Evolutionary conservation across 371 early-diverging fungal genomes (phyloP).

Genomic region (Mucor plumbeus): DNA sequence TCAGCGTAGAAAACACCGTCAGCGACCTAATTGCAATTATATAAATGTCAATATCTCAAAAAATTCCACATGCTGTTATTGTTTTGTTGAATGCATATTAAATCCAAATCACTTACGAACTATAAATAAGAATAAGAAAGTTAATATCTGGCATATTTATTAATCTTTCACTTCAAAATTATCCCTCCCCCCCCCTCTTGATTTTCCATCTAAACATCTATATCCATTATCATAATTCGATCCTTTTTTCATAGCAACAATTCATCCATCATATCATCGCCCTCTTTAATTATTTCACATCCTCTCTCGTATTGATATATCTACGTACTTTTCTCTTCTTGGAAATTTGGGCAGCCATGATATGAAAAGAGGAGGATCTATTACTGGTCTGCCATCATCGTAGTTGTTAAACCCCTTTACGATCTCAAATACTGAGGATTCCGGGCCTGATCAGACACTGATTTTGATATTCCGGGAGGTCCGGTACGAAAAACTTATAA

Average conservation of each 20-base stretch:
- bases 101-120: constrained; percentile 51
- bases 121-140: constrained; percentile 26
- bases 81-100: neutral
- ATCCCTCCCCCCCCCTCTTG: neutral
- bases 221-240: neutral
- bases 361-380: constrained; percentile 30
- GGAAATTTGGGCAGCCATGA: constrained; percentile 62
- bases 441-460: neutral
- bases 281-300: neutral
- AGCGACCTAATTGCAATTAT: constrained; percentile 63
- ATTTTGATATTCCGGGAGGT: neutral
- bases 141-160: neutral
- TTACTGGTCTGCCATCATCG: neutral
- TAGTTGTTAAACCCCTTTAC: neutral
- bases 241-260: constrained; percentile 10
- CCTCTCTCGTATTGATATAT: neutral
- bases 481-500: too few species aligned
- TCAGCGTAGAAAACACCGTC: constrained; percentile 99
- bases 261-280: constrained; percentile 24
- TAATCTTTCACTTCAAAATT: neutral
- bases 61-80: neutral
- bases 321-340: constrained; percentile 77
- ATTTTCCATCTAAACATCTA: neutral
- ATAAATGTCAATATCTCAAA: neutral
- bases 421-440: neutral